Evolutionary conservation across 2,329 filamentous ascomycete genomes (phyloP).

Genomic region (Scedosporium dehoogii): DNA sequence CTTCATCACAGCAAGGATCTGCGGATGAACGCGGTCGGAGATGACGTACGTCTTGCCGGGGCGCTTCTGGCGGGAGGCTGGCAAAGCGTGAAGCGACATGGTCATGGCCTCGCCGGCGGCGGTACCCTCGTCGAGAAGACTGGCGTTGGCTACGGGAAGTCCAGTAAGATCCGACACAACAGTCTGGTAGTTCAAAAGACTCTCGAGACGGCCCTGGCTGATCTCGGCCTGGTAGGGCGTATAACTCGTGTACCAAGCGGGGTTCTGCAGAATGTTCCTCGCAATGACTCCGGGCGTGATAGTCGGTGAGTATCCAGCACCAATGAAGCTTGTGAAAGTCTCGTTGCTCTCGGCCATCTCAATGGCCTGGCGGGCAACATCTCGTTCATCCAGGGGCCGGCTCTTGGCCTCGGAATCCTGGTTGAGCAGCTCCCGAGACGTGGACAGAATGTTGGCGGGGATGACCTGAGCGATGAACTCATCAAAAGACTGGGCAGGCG

Average conservation of each 20-base stretch:
- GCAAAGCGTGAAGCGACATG: constrained; percentile 69
- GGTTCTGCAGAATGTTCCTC: constrained; percentile 84
- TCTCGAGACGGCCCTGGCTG: constrained; percentile 88
- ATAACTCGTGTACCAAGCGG: constrained; percentile 96
- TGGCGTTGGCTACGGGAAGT: constrained; percentile 82
- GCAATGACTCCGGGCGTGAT: constrained; percentile 82
- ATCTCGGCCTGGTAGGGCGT: constrained; percentile 97
- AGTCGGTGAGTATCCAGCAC: constrained; percentile 82
- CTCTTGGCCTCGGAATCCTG: constrained; percentile 46
- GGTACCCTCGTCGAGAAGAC: constrained; percentile 81
- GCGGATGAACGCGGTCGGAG: constrained; percentile 71
- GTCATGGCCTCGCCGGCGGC: constrained; percentile 96
- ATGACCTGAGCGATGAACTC: constrained; percentile 79
- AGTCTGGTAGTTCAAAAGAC: constrained; percentile 90
- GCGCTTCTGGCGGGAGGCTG: constrained; percentile 61
- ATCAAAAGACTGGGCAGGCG: constrained; percentile 63
- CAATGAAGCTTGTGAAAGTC: constrained; percentile 60
- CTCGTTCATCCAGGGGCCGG: constrained; percentile 47
- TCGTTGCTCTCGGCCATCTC: constrained; percentile 25
- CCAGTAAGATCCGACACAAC: constrained; percentile 81
- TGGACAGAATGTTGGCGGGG: constrained; percentile 59
- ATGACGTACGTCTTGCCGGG: constrained; percentile 75
- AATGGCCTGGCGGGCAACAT: constrained; percentile 36
- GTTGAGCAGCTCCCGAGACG: constrained; percentile 33
- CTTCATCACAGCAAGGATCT: constrained; percentile 74